Conservation (phyloP, 2,329 filamentous ascomycete genomes). For the Chaetomium strumarium region DNA sequence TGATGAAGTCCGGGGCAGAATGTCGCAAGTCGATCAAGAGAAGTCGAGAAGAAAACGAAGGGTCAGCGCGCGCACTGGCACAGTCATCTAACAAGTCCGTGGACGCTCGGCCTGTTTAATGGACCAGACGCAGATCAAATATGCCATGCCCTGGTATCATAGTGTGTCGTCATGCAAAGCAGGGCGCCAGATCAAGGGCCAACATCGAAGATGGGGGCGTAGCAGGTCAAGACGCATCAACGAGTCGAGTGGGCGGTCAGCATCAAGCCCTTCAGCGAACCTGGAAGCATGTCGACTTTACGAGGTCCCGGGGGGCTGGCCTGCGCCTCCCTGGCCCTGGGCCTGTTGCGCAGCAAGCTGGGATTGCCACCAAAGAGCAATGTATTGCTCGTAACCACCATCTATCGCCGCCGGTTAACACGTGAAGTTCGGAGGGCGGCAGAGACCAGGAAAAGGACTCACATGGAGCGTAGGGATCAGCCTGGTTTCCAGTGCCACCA, state of each 20-base stretch:
- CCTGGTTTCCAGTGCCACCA: constrained; percentile 35
- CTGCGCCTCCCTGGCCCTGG: constrained; percentile 20
- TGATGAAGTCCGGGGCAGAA: neutral
- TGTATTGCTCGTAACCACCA: constrained; percentile 75
- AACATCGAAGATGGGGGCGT: constrained; percentile 10
- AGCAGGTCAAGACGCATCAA: constrained; percentile 22
- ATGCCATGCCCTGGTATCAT: constrained; percentile 16
- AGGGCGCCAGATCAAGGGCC: constrained; percentile 15
- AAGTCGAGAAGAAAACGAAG: neutral
- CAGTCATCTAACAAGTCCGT: constrained; percentile 17
- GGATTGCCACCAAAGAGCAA: constrained; percentile 76
- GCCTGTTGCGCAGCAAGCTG: constrained; percentile 33
- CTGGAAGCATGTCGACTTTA: constrained; percentile 20
- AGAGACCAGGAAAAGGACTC: constrained; percentile 31
- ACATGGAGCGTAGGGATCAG: constrained; percentile 72
- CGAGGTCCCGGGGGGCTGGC: constrained; percentile 24
- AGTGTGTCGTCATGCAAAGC: constrained; percentile 10
- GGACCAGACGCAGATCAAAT: constrained; percentile 8
- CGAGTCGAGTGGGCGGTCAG: constrained; percentile 21
- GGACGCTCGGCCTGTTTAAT: neutral
- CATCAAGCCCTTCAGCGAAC: constrained; percentile 24
- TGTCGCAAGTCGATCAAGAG: constrained; percentile 4
- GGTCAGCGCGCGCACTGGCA: constrained; percentile 16
- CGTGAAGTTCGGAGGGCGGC: neutral
- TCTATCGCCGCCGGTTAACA: constrained; percentile 42